These are phyloP conservation scores for Medicago lupulina DNA, from an alignment of 306 rosid species.

Conservation along the genomic window DNA sequence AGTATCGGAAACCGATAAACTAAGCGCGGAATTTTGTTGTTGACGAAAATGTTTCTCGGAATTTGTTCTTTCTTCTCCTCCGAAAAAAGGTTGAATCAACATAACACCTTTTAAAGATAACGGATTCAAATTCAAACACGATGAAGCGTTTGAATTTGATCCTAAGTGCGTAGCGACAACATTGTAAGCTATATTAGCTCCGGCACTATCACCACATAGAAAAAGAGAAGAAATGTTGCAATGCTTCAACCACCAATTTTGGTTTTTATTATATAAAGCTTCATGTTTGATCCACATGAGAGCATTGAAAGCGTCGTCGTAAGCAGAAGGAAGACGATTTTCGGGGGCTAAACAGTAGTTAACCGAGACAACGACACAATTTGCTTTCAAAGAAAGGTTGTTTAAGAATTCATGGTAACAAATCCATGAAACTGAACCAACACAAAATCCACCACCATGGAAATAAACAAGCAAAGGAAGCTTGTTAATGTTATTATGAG, in stretches of 20 bases:
- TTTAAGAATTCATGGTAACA: conserved; percentile 82
- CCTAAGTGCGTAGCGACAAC: conserved; percentile 57
- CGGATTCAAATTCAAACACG: conserved; percentile 44
- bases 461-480: conserved; percentile 75
- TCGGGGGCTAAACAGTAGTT: conserved; percentile 83
- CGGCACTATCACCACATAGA: conserved; percentile 89
- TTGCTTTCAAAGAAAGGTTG: conserved; percentile 61
- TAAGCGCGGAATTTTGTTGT: conserved; percentile 62
- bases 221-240: conserved; percentile 58
- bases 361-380: conserved; percentile 66
- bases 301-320: conserved; percentile 71
- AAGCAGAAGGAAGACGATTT: conserved; percentile 72
- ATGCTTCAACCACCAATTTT: conserved; percentile 73
- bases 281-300: conserved; percentile 80
- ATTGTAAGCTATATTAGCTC: conserved; percentile 85
- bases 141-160: conserved; percentile 6
- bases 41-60: conserved; percentile 65
- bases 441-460: conserved; percentile 96
- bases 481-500: not conserved
- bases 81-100: conserved; percentile 89
- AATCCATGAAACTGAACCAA: conserved; percentile 89
- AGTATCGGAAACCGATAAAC: conserved; percentile 63
- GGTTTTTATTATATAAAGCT: conserved; percentile 44
- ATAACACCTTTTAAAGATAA: conserved; percentile 60
- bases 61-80: conserved; percentile 71